Evolutionary conservation across 2,329 filamentous ascomycete genomes (phyloP).

Genomic region (Cadophora sp.): DNA sequence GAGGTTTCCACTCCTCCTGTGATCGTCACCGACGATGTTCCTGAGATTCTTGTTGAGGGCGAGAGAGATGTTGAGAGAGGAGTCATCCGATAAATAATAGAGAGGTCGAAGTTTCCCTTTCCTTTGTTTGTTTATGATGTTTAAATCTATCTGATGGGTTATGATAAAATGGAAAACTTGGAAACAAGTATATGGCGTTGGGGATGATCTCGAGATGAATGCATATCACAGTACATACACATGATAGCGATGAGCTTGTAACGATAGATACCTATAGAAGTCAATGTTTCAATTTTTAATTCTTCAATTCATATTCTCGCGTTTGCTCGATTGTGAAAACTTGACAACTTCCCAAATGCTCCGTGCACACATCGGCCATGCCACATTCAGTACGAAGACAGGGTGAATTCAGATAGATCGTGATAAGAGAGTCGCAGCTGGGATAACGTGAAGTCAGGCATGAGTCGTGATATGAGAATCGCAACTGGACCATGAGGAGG

Average conservation of each 20-base stretch:
- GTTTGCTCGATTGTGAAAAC: no score
- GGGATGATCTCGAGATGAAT: background rate
- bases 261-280: no score
- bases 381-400: no score
- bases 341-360: no score
- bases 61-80: conserved; percentile 21
- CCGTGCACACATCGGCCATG: no score
- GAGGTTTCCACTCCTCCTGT: conserved; percentile 9
- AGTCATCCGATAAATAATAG: conserved; percentile 10
- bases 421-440: no score
- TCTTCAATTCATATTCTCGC: no score
- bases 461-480: no score
- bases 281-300: no score
- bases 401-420: no score
- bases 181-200: background rate
- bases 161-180: conserved; percentile 2
- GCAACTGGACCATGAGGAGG: no score
- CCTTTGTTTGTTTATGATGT: background rate
- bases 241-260: conserved; percentile 1
- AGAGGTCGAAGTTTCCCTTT: background rate
- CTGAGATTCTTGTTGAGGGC: conserved; percentile 20
- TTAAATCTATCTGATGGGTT: background rate
- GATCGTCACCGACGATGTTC: conserved; percentile 17
- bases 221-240: background rate
- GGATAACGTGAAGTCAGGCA: no score